A percentile compares a stretch with the other conserved stretches of the same genome.
These are phyloP conservation scores for Hymenoscyphus fructigenus DNA, from an alignment of 2,329 filamentous ascomycete species.

Conservation along the genomic window DNA sequence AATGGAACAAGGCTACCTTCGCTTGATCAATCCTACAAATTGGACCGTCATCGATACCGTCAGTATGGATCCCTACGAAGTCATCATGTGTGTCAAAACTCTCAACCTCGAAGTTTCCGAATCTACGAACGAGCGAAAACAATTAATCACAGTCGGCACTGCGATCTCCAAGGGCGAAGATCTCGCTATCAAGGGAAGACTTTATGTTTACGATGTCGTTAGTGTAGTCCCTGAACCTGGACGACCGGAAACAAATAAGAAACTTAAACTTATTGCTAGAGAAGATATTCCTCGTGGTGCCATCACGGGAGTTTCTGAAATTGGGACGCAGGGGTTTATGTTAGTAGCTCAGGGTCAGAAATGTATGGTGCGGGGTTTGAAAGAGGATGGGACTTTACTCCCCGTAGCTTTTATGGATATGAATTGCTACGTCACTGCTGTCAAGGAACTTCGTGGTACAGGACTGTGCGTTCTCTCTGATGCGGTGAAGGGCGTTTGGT, in stretches of 20 bases:
- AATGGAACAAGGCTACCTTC: slow-evolving; percentile 69
- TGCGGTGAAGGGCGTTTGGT: slow-evolving; percentile 91
- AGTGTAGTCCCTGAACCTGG: slow-evolving; percentile 87
- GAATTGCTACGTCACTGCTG: slow-evolving; percentile 86
- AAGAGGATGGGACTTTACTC: slow-evolving; percentile 88
- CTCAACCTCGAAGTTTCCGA: slow-evolving; percentile 89
- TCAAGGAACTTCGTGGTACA: slow-evolving; percentile 79
- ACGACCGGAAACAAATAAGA: slow-evolving; percentile 79
- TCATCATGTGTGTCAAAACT: slow-evolving; percentile 77
- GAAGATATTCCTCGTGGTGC: slow-evolving; percentile 91
- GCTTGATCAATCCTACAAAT: slow-evolving; percentile 73
- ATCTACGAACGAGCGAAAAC: slow-evolving; percentile 79
- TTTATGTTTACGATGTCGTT: slow-evolving; percentile 91
- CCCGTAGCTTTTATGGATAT: slow-evolving; percentile 98
- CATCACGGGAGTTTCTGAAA: slow-evolving; percentile 80
- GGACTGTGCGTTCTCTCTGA: slow-evolving; percentile 87
- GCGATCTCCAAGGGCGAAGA: slow-evolving; percentile 88
- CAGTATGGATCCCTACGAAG: slow-evolving; percentile 71
- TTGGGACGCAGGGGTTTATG: slow-evolving; percentile 85
- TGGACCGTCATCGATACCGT: slow-evolving; percentile 78
- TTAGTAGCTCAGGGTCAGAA: slow-evolving; percentile 93
- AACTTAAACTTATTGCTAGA: slow-evolving; percentile 79
- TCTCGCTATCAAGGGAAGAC: slow-evolving; percentile 76
- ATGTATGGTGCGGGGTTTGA: slow-evolving; percentile 92
- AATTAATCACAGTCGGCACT: slow-evolving; percentile 82